Evolutionary conservation across 129 eudicot species (phyloP), one percentile per base, ranked within the genome.

Genomic region (Cynara cardunculus): DNA sequence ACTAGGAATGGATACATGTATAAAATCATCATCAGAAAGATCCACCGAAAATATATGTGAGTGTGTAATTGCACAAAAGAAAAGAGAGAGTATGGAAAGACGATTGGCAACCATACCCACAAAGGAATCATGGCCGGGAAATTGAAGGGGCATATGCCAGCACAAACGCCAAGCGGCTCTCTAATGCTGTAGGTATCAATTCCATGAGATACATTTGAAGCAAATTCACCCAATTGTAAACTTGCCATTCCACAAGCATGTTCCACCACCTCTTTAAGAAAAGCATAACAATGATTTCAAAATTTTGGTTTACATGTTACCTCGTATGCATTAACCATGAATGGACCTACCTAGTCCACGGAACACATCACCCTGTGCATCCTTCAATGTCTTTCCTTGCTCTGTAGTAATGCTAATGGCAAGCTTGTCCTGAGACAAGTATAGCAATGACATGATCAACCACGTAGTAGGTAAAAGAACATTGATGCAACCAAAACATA

Each of bases 51-150:
- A 35, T 2, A 46, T 34, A 27, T n/a, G 25, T 14, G 19, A 39
- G 49, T 22, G 16, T 22, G 22, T 22, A 12, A 32, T 25, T 65
- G 19, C 8, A 18, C 13, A 34, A n/a, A 16, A 26, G 72, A 41
- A 68, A 73, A 64, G 44, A 39, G 44, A 26, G 72, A 41, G 61
- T 39, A 64, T 32, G 30, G 44, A 77, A 69, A 77, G 70, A 74
- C 70, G 11, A 75, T 44, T 28, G 39, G 83, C 34, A 86, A 71
- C 39, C 89, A 78, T 88, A 96, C 99, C 99, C 99, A 92, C 73
- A 96, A 85, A 22, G 99, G 99, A 88, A 96, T 91, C 99, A 96
- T 96, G 44, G 99, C 99, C 7, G 99, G 99, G 81, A 96, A 96
- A 87, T 96, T 96, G 80, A 96, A 96, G 65, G 99, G 99, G 76